Evolutionary conservation across 306 rosid genomes (phyloP), one percentile per base, ranked within the genome.

Genomic region (Acacia acuminata): DNA sequence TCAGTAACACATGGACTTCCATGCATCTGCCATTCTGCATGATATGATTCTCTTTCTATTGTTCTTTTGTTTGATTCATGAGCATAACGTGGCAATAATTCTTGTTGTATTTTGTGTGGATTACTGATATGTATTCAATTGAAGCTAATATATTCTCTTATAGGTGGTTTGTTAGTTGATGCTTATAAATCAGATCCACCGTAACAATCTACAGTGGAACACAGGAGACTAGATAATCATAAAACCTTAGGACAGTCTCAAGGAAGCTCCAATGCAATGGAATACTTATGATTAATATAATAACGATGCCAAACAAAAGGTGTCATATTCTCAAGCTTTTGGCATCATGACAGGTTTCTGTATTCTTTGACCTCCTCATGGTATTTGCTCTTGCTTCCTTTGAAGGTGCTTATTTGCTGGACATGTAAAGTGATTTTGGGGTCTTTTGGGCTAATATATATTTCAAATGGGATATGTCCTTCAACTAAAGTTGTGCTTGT

Each of bases 31-130:
- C 13, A 22, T 58, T 27, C 45, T 82, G 40, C 55, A 36, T 45
- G 48, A 79, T 75, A 69, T 27, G 48, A 75, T 75, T 78, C 56
- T 53, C 68, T 63, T n/a, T 64, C 42, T 13, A 32, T 64, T 61
- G 47, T 75, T 64, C 51, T 82, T 13, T 25, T 22, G 66, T 40
- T 82, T 42, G 76, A 69, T 50, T 76, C 25, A 76, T 80, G 74
- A 76, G 25, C 71, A 32, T 71, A 74, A 71, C 66, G 61, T 70
- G 27, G 7, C 48, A 76, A 44, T 24, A 16, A 24, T 68, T 75
- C 56, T 22, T 64, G 6, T 16, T 48, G 34, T 22, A 71, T 50
- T 80, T 70, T 25, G 79, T 45, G 63, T 40, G 36, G 36, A 20
- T 20, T 55, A 20, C 45, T 80, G 60, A 17, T 77, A 7, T 20